These are phyloP conservation scores for Mycena haematopus DNA, from an alignment of 768 basidiomycete genomes.

Conservation along the genomic window DNA sequence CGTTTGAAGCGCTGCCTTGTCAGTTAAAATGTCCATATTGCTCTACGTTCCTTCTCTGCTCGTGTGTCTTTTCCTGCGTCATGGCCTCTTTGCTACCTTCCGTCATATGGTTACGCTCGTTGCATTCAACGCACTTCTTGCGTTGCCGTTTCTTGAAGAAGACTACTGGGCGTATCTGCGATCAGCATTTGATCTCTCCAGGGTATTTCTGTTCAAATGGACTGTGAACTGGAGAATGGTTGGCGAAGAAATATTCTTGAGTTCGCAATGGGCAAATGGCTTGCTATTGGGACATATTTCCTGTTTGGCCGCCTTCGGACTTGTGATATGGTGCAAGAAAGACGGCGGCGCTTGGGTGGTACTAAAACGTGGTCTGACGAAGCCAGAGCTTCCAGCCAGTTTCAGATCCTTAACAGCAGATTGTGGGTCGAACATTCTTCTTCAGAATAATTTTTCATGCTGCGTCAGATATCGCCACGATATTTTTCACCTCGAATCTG, in stretches of 20 bases:
- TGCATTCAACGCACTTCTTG: slow-evolving; percentile 65
- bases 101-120: slow-evolving; percentile 56
- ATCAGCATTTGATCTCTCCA: slow-evolving; percentile 85
- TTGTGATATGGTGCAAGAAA: slow-evolving; percentile 74
- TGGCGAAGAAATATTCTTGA: slow-evolving; percentile 77
- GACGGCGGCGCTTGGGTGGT: slow-evolving; percentile 73
- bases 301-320: slow-evolving; percentile 67
- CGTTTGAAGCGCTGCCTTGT: slow-evolving; percentile 70
- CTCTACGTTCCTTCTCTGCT: slow-evolving; percentile 90
- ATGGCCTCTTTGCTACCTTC: slow-evolving; percentile 60
- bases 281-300: slow-evolving; percentile 73
- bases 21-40: slow-evolving; percentile 94
- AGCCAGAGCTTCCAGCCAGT: slow-evolving; percentile 58
- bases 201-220: slow-evolving; percentile 94
- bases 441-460: slow-evolving; percentile 20
- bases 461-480: slow-evolving; percentile 70
- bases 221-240: slow-evolving; percentile 98
- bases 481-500: slow-evolving; percentile 90
- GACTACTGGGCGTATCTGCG: slow-evolving; percentile 69
- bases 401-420: slow-evolving; percentile 58
- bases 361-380: slow-evolving; percentile 57
- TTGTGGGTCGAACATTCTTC: slow-evolving; percentile 54
- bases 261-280: slow-evolving; percentile 59
- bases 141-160: slow-evolving; percentile 70
- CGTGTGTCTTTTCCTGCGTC: slow-evolving; percentile 79